Evolutionary conservation across 2,329 filamentous ascomycete species (phyloP).

Genomic region (Calonectria naviculata): DNA sequence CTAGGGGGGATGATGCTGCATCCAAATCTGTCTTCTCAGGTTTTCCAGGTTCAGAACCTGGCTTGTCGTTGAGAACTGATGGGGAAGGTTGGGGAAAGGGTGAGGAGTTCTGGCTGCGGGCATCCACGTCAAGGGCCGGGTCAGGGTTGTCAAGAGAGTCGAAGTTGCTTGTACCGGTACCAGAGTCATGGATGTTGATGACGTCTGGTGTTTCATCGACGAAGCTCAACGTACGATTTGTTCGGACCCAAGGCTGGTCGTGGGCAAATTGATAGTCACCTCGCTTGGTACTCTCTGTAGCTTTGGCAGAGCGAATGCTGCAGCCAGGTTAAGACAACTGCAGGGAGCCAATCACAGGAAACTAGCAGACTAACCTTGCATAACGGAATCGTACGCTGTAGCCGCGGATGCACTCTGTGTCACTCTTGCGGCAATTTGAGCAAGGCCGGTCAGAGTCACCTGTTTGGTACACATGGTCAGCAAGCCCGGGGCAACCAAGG

Average conservation of each 20-base stretch:
- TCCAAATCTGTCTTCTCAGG: neutral
- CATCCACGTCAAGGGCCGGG: slow-evolving; percentile 6
- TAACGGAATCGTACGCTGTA: slow-evolving; percentile 43
- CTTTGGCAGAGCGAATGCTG: slow-evolving; percentile 34
- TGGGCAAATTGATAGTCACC: slow-evolving; percentile 37
- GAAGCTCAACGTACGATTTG: slow-evolving; percentile 40
- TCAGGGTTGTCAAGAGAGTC: slow-evolving; percentile 22
- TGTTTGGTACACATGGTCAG: slow-evolving; percentile 18
- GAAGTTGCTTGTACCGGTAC: slow-evolving; percentile 21
- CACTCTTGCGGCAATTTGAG: slow-evolving; percentile 40
- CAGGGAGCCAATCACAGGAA: neutral
- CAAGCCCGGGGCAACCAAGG: neutral
- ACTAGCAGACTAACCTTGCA: slow-evolving; percentile 31
- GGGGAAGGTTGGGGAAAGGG: slow-evolving; percentile 12
- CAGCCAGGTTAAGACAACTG: slow-evolving; percentile 4
- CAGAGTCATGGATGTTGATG: slow-evolving; percentile 40
- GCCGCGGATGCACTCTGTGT: slow-evolving; percentile 41
- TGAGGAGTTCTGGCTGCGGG: slow-evolving; percentile 22
- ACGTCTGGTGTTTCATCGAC: slow-evolving; percentile 44
- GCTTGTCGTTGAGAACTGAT: neutral
- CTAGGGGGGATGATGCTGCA: neutral
- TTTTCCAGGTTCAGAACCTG: slow-evolving; percentile 7
- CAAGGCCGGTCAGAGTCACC: slow-evolving; percentile 37
- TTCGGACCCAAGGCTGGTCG: slow-evolving; percentile 43
- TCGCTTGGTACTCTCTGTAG: slow-evolving; percentile 26